A percentile compares a stretch with the other conserved stretches of the same genome.
Conservation (phyloP, 345 rosid species). For the Erodium maritimum region DNA sequence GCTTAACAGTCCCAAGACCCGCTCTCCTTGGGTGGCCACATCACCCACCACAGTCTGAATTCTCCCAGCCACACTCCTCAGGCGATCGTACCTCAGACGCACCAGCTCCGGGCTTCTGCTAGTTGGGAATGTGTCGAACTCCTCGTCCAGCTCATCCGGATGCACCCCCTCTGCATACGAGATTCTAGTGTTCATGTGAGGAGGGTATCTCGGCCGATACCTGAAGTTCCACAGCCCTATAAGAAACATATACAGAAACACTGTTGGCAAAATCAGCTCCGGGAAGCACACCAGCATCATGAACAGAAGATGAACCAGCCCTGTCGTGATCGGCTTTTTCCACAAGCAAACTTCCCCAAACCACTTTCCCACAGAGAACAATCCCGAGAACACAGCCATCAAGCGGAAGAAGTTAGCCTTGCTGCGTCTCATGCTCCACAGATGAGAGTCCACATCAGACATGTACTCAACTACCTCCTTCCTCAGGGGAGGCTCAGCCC, state of each 20-base stretch:
- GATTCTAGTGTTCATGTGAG: constrained; percentile 75
- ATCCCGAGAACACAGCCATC: constrained; percentile 46
- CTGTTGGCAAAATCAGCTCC: constrained; percentile 70
- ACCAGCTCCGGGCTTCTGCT: constrained; percentile 31
- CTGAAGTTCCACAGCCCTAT: constrained; percentile 80
- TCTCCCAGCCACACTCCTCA: constrained; percentile 71
- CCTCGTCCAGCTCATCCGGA: constrained; percentile 85
- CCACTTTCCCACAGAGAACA: constrained; percentile 55
- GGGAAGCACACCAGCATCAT: constrained; percentile 59
- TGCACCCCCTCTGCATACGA: constrained; percentile 57
- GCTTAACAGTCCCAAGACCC: constrained; percentile 62
- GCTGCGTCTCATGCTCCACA: constrained; percentile 98
- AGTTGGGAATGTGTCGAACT: constrained; percentile 79
- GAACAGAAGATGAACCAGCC: constrained; percentile 48
- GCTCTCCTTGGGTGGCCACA: constrained; percentile 84
- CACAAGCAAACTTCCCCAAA: constrained; percentile 78
- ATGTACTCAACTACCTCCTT: constrained; percentile 85
- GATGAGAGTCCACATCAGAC: constrained; percentile 73
- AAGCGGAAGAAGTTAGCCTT: constrained; percentile 77
- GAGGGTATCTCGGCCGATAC: constrained; percentile 66
- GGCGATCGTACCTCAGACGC: constrained; percentile 64
- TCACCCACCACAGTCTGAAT: constrained; percentile 89
- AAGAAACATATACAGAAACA: constrained; percentile 60
- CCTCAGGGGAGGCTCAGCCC: constrained; percentile 82
- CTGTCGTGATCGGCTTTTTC: constrained; percentile 62